phyloP scores from a whole-genome alignment of 2,329 filamentous ascomycete species.

The Scolecobasidium constrictum region DNA sequence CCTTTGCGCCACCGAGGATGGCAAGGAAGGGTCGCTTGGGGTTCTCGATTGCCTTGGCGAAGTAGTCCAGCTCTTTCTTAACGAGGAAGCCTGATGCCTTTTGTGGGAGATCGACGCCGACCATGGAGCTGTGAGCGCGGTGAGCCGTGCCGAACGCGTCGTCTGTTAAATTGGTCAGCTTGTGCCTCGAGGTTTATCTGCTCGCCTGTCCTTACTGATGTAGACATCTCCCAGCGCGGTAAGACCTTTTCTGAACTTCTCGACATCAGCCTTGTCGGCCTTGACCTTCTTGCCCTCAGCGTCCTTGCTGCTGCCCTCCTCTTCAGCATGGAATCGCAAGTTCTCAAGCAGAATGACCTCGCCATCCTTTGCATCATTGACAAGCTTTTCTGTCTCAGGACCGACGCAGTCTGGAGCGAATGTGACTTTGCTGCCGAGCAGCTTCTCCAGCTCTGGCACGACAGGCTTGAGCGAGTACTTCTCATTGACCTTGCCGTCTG shows the following conservation, averaged over 20 bases:
- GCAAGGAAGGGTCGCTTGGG: constrained; percentile 94
- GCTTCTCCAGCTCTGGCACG: constrained; percentile 82
- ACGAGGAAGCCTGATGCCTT: constrained; percentile 97
- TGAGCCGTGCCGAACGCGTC: constrained; percentile 98
- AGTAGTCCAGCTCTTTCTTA: constrained; percentile 99
- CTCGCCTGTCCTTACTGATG: constrained; percentile 67
- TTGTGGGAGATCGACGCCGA: constrained; percentile 87
- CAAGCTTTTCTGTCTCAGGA: constrained; percentile 76
- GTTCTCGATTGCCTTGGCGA: constrained; percentile 87
- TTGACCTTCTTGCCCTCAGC: constrained; percentile 93
- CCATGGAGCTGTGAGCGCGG: constrained; percentile 98
- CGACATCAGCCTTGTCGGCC: constrained; percentile 87
- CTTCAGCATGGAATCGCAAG: constrained; percentile 94
- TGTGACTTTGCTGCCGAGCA: constrained; percentile 71
- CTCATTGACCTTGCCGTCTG: constrained; percentile 75
- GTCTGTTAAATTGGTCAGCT: constrained; percentile 41
- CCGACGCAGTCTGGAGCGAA: constrained; percentile 90
- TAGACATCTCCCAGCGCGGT: constrained; percentile 92
- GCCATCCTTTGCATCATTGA: constrained; percentile 71
- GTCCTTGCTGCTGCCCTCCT: constrained; percentile 94
- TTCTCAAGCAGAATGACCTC: constrained; percentile 91
- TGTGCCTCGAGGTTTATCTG: constrained; percentile 29
- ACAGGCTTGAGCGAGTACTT: constrained; percentile 96
- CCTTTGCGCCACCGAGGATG: constrained; percentile 96
- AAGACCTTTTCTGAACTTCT: constrained; percentile 87